Evolutionary conservation across 2,329 filamentous ascomycete species (phyloP), one percentile per base, ranked within the genome.

Genomic region (Waltergamsia citrina): DNA sequence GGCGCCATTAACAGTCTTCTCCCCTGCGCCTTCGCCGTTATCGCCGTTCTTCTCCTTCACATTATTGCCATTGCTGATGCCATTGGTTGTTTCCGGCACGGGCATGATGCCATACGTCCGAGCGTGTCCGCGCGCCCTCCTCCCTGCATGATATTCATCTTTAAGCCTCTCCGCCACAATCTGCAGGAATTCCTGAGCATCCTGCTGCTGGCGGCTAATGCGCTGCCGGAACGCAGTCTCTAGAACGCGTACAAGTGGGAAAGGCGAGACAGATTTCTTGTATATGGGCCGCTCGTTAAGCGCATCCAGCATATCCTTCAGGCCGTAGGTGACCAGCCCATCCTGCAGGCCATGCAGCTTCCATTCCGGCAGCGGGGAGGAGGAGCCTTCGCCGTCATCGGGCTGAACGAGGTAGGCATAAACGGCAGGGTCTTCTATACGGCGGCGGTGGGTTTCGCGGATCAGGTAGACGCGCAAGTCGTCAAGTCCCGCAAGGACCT

Each of bases 171-270:
- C 90, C 3, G 86, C 83, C 10, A 98, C 81, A 32, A 96, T 81
- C 60, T 98, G 92, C 36, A 98, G 61, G 43, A 98, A 95, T 56
- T 98, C 92, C 52, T 98, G 92, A 9, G 92, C 92, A 62, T 98
- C 92, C 58, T 98, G 92, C 59, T 98, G 92, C 52, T 92, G 86
- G 35, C 90, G 73, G 52, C 85, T 95, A 47, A 98, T 94, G 47
- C 85, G 78, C 49, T 93, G 90, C 36, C 78, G 77, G 51, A 95
- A 98, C 1, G 90, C 87, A 20, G 68, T 66, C 61, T 98, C 92
- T 33, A 98, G 66, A 1, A 84, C 81, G 41, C 73, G 68, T 28
- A 98, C 82, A 52, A 98, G 95, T 1, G 72, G 71, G n/a, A 77
- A 73, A 4, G 90, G 87, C 12, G 85, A 87, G 36, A 96, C 93